Base-by-base conservation (phyloP, 1,139 yeast species). In the Meyerozyma carpophila region DNA sequence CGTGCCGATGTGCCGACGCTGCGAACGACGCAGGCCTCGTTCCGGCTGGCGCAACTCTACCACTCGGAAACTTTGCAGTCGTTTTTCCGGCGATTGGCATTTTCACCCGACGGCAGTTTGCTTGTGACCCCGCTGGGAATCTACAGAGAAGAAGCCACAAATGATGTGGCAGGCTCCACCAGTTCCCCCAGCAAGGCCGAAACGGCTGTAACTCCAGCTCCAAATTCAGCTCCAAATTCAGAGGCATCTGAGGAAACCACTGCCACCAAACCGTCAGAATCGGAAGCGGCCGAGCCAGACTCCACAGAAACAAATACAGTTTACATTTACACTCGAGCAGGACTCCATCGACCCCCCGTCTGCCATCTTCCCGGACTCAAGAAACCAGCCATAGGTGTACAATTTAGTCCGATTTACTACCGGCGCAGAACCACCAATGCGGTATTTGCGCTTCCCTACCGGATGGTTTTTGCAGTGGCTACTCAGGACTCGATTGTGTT, bases 381-480 rank as follows among this genome's bases (percentile, higher is more conserved):
- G 47, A 89, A 85, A 57, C 96, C 97, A 0, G 93, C 96, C 0
- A 73, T 91, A 31, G 96, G 86, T 0, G 77, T 89, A 10, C 66
- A 84, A 20, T 93, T 94, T 64, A 83, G 82, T 32, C 96, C 96
- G 0, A 63, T 75, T 1, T 59, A 73, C 37, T 91, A 84, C 60
- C 59, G 71, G 43, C 54, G 76, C 16, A 56, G 41, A 5, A 42
- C 32, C 34, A 49, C 16, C 3, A 29, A 18, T 11, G 43, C 34
- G 11, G 58, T 60, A 11, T 77, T 84, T 50, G 64, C 69, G 5
- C 64, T 89, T 36, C 84, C 87, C 0, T 90, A 93, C 57, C 77
- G 88, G 47, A 78, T 93, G 79, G 66, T 91, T 0, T 91, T 87
- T 66, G 98, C 98, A 0, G 84, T 94, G 26, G 98, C 97, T 0